Base-by-base conservation (phyloP, 225 moss, liverwort and hornwort genomes). In the Sphagnum tenellum region DNA sequence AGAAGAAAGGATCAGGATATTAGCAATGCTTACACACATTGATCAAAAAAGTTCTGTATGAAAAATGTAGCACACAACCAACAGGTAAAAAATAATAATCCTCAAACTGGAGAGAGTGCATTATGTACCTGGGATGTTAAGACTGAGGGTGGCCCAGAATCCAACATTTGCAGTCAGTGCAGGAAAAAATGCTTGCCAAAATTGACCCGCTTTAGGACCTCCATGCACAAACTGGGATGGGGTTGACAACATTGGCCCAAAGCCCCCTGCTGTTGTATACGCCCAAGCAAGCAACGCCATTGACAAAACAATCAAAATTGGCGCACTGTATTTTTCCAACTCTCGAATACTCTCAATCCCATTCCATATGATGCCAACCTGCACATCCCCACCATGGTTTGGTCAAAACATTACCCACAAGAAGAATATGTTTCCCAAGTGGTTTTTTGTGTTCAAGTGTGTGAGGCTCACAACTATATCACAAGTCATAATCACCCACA, bases 91-190 rank as follows among this genome's bases (percentile, higher is more conserved):
- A 29, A 29, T 0, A 29, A 29, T 0, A 29, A 29, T 1, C 29
- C 29, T 29, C 29, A 29, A 29, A 29, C 29, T 29, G 29, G 29
- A 29, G 29, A 29, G 53, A 53, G 29, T 29, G 29, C 29, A 29
- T 1, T 13, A 6, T 7, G 6, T 73, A 94, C 94, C 94, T 64
- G 94, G 85, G 54, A 94, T 94, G 64, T 94, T 94, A 64, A 94
- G 76, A 81, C 94, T 94, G 56, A 94, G 83, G 3, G 94, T 94
- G 54, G 91, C 94, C 94, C 94, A 94, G 55, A 94, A 91, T 47
- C 94, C 94, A 48, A 94, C 85, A 63, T 94, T 94, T 0, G 94
- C 91, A 3, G 94, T 94, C 57, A 94, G 70, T 56, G 94, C 91
- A 48, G 94, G 94, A 51, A 94, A 94, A 67, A 94, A 91, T 6